A percentile compares a stretch with the other conserved stretches of the same genome.
Conservation (phyloP, 805 yeast genomes). For the Nakazawaea ernobii region DNA sequence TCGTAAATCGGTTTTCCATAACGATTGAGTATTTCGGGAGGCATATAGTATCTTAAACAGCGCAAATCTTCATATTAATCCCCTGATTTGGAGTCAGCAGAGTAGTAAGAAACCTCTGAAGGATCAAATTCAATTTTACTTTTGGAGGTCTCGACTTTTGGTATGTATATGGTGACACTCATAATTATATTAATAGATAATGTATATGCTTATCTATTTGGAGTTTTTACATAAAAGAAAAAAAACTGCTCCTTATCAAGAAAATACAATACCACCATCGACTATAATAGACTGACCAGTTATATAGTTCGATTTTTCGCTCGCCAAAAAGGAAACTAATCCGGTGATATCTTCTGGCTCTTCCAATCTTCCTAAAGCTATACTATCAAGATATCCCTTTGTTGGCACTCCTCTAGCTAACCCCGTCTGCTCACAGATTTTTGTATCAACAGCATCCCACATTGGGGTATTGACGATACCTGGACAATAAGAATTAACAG, state of each 20-base stretch:
- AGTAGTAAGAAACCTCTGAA: background rate
- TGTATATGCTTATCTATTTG: no score
- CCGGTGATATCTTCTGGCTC: constrained; percentile 31
- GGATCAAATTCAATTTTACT: background rate
- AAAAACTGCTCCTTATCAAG: background rate
- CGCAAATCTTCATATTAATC: constrained; percentile 4
- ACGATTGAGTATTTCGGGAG: background rate
- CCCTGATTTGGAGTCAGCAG: background rate
- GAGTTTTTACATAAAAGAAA: no score
- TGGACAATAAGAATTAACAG: constrained; percentile 33
- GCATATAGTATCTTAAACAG: background rate
- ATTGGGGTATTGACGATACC: constrained; percentile 35
- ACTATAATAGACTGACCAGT: constrained; percentile 34
- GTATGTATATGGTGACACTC: no score
- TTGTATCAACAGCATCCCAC: constrained; percentile 25
- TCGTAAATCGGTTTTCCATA: background rate
- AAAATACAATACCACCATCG: constrained; percentile 31
- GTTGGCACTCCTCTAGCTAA: constrained; percentile 22
- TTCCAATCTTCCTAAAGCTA: constrained; percentile 30
- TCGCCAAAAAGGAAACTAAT: constrained; percentile 28
- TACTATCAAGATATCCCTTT: constrained; percentile 18
- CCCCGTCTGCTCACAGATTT: constrained; percentile 20
- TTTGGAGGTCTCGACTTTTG: background rate
- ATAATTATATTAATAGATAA: no score
- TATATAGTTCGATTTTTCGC: constrained; percentile 32